Evolutionary conservation across 352 stramenopile genomes (phyloP), one percentile per base, ranked within the genome.

Genomic region (Phytopythium helicoides): DNA sequence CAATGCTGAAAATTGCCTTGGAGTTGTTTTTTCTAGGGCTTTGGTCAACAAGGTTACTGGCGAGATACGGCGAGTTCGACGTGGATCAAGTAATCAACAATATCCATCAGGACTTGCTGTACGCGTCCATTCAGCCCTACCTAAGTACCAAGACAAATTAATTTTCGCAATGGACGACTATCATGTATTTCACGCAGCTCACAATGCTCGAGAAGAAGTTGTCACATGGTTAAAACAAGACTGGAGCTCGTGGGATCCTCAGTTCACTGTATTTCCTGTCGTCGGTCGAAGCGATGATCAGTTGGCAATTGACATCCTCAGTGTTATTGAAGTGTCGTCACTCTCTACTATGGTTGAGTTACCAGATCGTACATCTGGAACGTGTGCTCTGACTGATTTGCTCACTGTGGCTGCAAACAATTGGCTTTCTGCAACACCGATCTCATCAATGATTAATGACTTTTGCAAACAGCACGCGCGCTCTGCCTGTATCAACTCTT

Each of bases 81-180:
- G 16, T 16, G 6, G 21, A 15, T n/a, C 40, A 16, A 4, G 11
- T 3, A 18, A 25, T 47, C 40, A 2, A 19, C n/a, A 11, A 12
- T 8, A 16, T 1, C 19, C n/a, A 15, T 23, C 22, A 18, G 3
- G 8, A 6, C 8, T 34, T 14, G 40, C 40, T 6, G 40, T 47
- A 6, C 40, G 40, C 2, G 40, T 47, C 3, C 40, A 47, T 25
- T 10, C n/a, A 6, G 9, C 25, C 12, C 40, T 47, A 3, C 40
- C 40, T 5, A 19, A 19, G 10, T 46, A 46, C 18, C n/a, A 26
- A 12, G 39, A 46, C 6, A 46, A 3, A 28, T 19, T 46, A 23
- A 46, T 46, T 3, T 46, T 46, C 18, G 39, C 39, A 2, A 46
- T 46, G 39, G 18, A 46, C 1, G 39, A 46, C 39, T 46, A 28